Evolutionary conservation across 2,329 filamentous ascomycete species (phyloP), one percentile per base, ranked within the genome.

Genomic region (Intubia oerlemansii): DNA sequence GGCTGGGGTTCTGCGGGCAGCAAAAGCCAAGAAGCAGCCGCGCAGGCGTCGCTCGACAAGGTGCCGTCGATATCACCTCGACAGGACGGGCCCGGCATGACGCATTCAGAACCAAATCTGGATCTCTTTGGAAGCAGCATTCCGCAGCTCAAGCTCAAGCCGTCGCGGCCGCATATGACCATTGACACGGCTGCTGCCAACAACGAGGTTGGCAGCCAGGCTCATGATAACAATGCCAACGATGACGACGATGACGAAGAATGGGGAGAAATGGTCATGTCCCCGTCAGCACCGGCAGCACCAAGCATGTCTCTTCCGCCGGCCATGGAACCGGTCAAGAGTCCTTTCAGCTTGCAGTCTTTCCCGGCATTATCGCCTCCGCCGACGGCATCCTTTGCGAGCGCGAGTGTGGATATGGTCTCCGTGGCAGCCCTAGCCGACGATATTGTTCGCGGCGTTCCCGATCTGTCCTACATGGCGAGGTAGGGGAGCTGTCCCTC

Each of bases 191-290:
- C 16, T n/a, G 22, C 17, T 10, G 10, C 26, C 12, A 28, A 21
- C 13, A 8, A n/a, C 26, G 7, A 16, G n/a, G 8, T 8, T 13
- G 7, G 24, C 11, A 10, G 24, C 6, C 21, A 12, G 7, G 21
- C 17, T 7, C 13, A 27, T 9, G 25, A 24, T 17, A 7, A 10
- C 5, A 25, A 27, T 8, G 20, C 15, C 13, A n/a, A 24, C 11
- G 15, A 14, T 13, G 23, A 44, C 0, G 47, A 50, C 1, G 57
- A 63, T 5, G 60, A 65, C 2, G 62, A 66, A 25, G 63, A 68
- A 21, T 69, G 64, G 64, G 64, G 64, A 3, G 64, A 69, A 34
- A 69, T 69, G 64, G 50, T 69, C 2, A 50, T 49, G 7, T 57
- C 55, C 4, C 53, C 51, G 3, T 22, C 29, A 11, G 26, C 16